Evolutionary conservation across 768 basidiomycete genomes (phyloP).

Genomic region (Suillus luteus): DNA sequence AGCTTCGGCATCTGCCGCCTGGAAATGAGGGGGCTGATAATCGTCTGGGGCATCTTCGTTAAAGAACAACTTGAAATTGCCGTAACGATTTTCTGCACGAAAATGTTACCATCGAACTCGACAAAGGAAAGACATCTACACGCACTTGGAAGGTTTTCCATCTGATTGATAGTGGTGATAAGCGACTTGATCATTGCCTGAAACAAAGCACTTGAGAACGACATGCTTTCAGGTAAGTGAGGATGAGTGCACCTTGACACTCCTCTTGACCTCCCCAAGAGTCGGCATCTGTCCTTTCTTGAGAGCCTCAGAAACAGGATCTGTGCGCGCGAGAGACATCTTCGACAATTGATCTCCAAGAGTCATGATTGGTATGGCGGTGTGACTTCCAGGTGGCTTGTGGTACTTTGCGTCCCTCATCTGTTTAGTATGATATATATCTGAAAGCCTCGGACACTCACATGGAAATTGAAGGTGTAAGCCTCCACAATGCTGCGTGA

Average conservation of each 20-base stretch:
- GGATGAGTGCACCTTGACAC: constrained; percentile 59
- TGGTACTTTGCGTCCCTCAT: constrained; percentile 56
- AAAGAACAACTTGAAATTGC: constrained; percentile 89
- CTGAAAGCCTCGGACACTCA: constrained; percentile 28
- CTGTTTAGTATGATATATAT: background rate
- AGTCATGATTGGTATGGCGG: constrained; percentile 70
- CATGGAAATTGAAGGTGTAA: constrained; percentile 86
- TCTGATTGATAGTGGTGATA: constrained; percentile 74
- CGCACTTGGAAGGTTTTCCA: constrained; percentile 80
- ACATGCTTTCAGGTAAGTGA: background rate
- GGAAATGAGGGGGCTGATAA: constrained; percentile 84
- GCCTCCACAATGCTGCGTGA: constrained; percentile 75
- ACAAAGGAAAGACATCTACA: constrained; percentile 13
- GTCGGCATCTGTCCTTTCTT: constrained; percentile 67
- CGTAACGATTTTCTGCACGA: constrained; percentile 68
- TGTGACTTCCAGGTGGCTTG: constrained; percentile 58
- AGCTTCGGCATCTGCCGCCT: constrained; percentile 66
- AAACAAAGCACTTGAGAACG: constrained; percentile 8
- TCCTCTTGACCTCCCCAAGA: constrained; percentile 77
- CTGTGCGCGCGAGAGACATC: constrained; percentile 47
- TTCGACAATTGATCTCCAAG: constrained; percentile 61
- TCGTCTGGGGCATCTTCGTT: constrained; percentile 76
- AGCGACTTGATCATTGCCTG: constrained; percentile 78
- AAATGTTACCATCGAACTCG: constrained; percentile 5
- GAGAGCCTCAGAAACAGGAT: constrained; percentile 62